Evolutionary conservation across 2,329 filamentous ascomycete genomes (phyloP).

Genomic region (Diaporthe ampelina): DNA sequence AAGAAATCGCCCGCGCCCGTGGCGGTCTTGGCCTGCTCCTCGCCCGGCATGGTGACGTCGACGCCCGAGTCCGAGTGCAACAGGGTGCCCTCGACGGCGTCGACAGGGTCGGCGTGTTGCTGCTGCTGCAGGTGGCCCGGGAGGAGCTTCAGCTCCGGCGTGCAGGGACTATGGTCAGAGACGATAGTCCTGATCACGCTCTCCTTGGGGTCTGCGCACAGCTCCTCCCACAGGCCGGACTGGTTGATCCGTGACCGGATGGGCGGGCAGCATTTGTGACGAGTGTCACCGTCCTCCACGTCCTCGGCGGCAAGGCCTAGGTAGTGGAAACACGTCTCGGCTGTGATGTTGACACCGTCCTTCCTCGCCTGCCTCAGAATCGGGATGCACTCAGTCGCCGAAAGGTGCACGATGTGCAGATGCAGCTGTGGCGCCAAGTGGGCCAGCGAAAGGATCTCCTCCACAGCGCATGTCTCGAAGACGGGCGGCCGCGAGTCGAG

Average conservation of each 20-base stretch:
- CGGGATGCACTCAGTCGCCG: conserved; percentile 89
- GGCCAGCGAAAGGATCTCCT: conserved; percentile 86
- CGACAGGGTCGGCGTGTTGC: conserved; percentile 46
- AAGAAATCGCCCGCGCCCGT: conserved; percentile 85
- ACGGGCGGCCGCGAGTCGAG: conserved; percentile 88
- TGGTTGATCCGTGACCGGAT: conserved; percentile 87
- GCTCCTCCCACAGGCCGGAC: conserved; percentile 88
- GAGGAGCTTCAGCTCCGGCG: conserved; percentile 91
- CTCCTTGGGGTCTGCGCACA: conserved; percentile 69
- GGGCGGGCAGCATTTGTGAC: conserved; percentile 95
- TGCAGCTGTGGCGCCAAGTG: conserved; percentile 84
- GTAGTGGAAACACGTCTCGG: conserved; percentile 97
- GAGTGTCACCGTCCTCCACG: conserved; percentile 86
- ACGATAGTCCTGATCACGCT: conserved; percentile 93
- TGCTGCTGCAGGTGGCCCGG: conserved; percentile 72
- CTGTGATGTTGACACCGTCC: conserved; percentile 86
- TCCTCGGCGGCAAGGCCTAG: conserved; percentile 86
- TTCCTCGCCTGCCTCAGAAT: conserved; percentile 80
- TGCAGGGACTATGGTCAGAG: conserved; percentile 96
- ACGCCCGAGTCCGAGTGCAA: conserved; percentile 67
- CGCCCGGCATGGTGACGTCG: conserved; percentile 58
- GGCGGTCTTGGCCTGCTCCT: conserved; percentile 50
- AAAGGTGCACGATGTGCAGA: conserved; percentile 94
- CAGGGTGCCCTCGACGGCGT: conserved; percentile 50
- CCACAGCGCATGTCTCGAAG: conserved; percentile 92